Conservation (phyloP, 805 yeast genomes). For the Myxozyma mucilagina region DNA sequence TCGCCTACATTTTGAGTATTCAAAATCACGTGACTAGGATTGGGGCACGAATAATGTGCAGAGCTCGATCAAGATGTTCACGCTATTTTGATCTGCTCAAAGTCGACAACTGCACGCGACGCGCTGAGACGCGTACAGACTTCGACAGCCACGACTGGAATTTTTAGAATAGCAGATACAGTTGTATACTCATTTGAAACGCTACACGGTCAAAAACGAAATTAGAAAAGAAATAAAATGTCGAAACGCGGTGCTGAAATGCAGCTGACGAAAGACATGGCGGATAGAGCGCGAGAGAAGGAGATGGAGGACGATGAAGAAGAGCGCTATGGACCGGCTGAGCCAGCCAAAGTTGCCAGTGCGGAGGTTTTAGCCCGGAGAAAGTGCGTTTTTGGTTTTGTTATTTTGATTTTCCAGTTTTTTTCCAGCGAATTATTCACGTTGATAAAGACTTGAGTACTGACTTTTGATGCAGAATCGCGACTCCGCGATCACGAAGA, state of each 20-base stretch:
- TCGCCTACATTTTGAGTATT: no score
- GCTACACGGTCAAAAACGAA: no score
- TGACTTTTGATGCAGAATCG: slow-evolving; percentile 9
- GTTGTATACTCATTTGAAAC: no score
- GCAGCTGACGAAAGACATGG: slow-evolving; percentile 20
- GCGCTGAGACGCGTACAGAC: no score
- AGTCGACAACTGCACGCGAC: no score
- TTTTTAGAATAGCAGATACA: no score
- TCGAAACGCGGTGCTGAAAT: slow-evolving; percentile 21
- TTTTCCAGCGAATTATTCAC: neutral
- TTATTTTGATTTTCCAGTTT: neutral
- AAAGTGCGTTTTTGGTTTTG: slow-evolving; percentile 18
- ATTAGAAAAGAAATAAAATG: slow-evolving; percentile 10
- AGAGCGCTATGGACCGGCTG: slow-evolving; percentile 31
- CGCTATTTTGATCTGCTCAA: no score
- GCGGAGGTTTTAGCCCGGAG: slow-evolving; percentile 24
- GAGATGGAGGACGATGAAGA: slow-evolving; percentile 14
- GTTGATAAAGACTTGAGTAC: neutral
- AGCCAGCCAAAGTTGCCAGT: slow-evolving; percentile 15
- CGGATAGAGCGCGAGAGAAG: slow-evolving; percentile 1
- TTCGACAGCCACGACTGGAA: no score
- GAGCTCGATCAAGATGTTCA: no score
- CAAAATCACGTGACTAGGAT: no score
- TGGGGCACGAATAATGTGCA: no score
- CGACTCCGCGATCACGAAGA: slow-evolving; percentile 12